Conservation (phyloP, 2,329 filamentous ascomycete species). For the Trichoderma polysporum region DNA sequence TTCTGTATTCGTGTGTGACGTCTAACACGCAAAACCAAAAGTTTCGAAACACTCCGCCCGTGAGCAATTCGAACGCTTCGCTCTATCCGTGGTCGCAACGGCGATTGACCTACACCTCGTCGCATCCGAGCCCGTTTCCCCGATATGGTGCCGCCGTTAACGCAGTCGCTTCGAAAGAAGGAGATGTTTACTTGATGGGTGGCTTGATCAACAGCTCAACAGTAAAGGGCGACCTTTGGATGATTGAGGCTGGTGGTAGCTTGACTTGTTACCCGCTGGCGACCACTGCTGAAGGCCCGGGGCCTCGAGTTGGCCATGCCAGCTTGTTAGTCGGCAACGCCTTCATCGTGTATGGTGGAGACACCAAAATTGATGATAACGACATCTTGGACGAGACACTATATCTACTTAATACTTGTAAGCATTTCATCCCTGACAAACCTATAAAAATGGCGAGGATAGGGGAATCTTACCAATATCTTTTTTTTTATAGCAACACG, state of each 20-base stretch:
- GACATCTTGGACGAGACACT: conserved; percentile 92
- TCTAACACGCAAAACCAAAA: conserved; percentile 11
- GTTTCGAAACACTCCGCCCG: conserved; percentile 36
- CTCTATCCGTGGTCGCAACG: conserved; percentile 96
- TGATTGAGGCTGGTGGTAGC: conserved; percentile 86
- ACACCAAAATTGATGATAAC: conserved; percentile 93
- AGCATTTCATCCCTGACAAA: conserved; percentile 44
- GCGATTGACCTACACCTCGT: conserved; percentile 78
- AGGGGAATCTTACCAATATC: neutral
- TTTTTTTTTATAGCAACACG: conserved; percentile 69
- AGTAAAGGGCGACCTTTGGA: conserved; percentile 96
- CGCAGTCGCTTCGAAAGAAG: conserved; percentile 87
- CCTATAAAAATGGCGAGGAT: neutral
- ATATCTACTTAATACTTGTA: conserved; percentile 96
- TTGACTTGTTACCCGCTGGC: conserved; percentile 89
- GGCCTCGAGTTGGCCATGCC: conserved; percentile 89
- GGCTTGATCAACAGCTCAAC: conserved; percentile 92
- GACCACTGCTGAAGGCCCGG: conserved; percentile 90
- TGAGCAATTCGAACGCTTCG: conserved; percentile 66
- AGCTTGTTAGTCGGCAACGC: conserved; percentile 95
- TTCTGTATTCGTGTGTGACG: neutral
- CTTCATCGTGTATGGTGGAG: conserved; percentile 97
- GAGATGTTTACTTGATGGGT: conserved; percentile 96
- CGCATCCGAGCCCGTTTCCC: conserved; percentile 84
- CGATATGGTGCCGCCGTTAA: conserved; percentile 98